phyloP scores from a whole-genome alignment of 1,284 basidiomycete species.

The Naganishia liquefaciens region DNA sequence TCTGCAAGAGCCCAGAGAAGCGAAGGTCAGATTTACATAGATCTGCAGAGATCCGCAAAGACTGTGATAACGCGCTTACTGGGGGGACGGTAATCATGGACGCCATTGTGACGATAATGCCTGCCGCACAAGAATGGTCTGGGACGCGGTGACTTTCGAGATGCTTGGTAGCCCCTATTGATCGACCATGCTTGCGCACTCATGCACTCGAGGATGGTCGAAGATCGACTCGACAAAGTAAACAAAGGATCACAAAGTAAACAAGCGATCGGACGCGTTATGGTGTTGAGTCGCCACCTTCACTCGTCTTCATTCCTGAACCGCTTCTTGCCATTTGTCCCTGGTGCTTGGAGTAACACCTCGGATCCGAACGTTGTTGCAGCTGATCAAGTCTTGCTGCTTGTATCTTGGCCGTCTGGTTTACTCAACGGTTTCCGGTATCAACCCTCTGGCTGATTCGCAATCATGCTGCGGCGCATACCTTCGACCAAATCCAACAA shows the following conservation, averaged over 20 bases:
- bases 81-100: slow-evolving; percentile 2
- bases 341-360: not conserved
- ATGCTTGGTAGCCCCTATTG: not conserved
- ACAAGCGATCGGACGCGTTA: slow-evolving; percentile 4
- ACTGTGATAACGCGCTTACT: not conserved
- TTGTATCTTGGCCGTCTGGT: not conserved
- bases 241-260: slow-evolving; percentile 18
- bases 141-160: not conserved
- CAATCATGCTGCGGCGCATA: slow-evolving; percentile 14
- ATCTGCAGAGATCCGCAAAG: too few relatives aligned
- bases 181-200: too few relatives aligned
- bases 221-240: slow-evolving; percentile 2
- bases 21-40: not conserved
- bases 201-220: too few relatives aligned
- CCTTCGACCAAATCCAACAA: slow-evolving; percentile 23
- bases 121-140: not conserved
- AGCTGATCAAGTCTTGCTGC: not conserved
- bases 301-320: not conserved
- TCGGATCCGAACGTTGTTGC: not conserved
- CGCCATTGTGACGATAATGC: not conserved
- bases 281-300: slow-evolving; percentile 9
- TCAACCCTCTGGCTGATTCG: not conserved
- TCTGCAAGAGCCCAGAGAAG: slow-evolving; percentile 55
- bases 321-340: not conserved
- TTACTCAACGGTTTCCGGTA: not conserved